phyloP scores from a whole-genome alignment of 2,329 filamentous ascomycete genomes.

The Fusarium mexicanum region DNA sequence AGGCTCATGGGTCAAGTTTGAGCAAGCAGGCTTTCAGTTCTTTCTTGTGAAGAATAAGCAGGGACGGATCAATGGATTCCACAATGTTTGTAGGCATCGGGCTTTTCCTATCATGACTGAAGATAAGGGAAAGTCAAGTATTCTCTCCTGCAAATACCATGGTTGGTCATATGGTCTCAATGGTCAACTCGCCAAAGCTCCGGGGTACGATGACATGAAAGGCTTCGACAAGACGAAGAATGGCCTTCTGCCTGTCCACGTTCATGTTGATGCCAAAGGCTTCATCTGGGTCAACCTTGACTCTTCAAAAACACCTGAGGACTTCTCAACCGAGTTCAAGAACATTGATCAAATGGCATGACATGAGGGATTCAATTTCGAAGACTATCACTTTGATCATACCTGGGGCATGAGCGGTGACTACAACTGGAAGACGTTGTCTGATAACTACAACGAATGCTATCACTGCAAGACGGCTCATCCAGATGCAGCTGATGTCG shows the following conservation, averaged over 20 bases:
- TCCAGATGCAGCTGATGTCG: not conserved
- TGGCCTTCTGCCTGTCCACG: conserved; percentile 59
- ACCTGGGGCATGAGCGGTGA: conserved; percentile 62
- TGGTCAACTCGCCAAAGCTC: conserved; percentile 67
- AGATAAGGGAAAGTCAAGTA: conserved; percentile 58
- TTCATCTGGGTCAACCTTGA: conserved; percentile 70
- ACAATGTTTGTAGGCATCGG: conserved; percentile 68
- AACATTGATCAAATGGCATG: conserved; percentile 51
- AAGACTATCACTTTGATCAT: conserved; percentile 65
- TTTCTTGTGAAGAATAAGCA: conserved; percentile 59
- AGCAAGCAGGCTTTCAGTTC: conserved; percentile 64
- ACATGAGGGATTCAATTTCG: conserved; percentile 56
- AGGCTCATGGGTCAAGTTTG: conserved; percentile 65
- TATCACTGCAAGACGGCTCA: conserved; percentile 27
- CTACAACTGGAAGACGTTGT: conserved; percentile 68
- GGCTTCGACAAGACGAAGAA: conserved; percentile 66
- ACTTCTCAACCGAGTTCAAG: conserved; percentile 57
- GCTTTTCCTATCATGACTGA: conserved; percentile 65
- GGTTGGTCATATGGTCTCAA: conserved; percentile 68
- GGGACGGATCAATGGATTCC: conserved; percentile 65
- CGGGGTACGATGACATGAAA: conserved; percentile 63
- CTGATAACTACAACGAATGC: conserved; percentile 39
- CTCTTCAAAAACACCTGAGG: conserved; percentile 53
- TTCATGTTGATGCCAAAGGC: conserved; percentile 60
- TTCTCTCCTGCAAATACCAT: conserved; percentile 69